Conservation (phyloP, 352 stramenopile genomes). For the Globisporangium canariense region DNA sequence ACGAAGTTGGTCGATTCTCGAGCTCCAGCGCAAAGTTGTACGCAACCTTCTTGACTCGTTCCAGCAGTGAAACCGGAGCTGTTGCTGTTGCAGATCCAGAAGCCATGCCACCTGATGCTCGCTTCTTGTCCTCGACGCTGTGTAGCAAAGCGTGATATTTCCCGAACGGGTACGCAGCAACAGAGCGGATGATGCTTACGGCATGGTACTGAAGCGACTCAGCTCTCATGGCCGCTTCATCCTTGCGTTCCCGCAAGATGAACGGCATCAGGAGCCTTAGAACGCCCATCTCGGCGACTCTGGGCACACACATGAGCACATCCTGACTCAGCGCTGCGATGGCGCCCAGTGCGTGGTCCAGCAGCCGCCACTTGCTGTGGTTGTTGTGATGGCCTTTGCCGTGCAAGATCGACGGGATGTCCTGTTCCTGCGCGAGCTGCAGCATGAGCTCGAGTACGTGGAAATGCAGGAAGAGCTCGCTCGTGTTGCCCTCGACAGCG, state of each 20-base stretch:
- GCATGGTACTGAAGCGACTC: constrained; percentile 45
- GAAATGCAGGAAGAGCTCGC: constrained; percentile 69
- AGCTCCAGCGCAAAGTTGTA: constrained; percentile 62
- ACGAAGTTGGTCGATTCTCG: constrained; percentile 24
- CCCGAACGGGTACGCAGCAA: constrained; percentile 65
- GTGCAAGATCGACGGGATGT: constrained; percentile 21
- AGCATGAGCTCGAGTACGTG: constrained; percentile 49
- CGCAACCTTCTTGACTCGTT: constrained; percentile 51
- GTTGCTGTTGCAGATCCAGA: not conserved
- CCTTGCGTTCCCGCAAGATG: constrained; percentile 13
- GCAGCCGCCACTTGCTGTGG: constrained; percentile 32
- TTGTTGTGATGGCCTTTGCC: constrained; percentile 13
- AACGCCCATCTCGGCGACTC: constrained; percentile 40
- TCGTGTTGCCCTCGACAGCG: constrained; percentile 55
- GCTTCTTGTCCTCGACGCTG: constrained; percentile 18
- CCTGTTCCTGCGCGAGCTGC: constrained; percentile 22
- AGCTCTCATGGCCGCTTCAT: constrained; percentile 20
- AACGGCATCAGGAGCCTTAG: constrained; percentile 37
- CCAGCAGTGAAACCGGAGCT: constrained; percentile 28
- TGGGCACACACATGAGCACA: constrained; percentile 55
- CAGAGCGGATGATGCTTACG: constrained; percentile 40
- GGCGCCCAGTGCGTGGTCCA: constrained; percentile 43
- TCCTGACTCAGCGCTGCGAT: constrained; percentile 64
- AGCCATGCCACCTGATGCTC: not conserved
- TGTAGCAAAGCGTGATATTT: constrained; percentile 43